Conservation (phyloP, 352 stramenopile genomes). For the Globisporangium middletonii region DNA sequence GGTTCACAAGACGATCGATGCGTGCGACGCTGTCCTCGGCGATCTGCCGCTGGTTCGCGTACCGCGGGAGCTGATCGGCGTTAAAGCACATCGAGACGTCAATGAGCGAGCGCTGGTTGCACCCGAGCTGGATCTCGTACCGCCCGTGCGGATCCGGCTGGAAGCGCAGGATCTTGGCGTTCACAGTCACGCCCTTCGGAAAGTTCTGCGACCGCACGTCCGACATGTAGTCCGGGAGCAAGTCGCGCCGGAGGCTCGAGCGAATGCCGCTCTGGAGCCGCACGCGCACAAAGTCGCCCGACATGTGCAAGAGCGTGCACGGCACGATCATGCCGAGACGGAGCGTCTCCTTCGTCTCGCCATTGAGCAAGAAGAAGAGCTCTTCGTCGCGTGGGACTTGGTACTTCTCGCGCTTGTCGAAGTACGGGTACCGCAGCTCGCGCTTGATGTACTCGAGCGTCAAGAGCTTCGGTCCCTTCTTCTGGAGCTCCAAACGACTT, state of each 20-base stretch:
- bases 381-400: slow-evolving; percentile 81
- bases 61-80: slow-evolving; percentile 44
- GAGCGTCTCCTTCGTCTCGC: slow-evolving; percentile 77
- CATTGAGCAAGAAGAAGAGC: slow-evolving; percentile 83
- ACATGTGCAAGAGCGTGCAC: slow-evolving; percentile 80
- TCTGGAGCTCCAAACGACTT: slow-evolving; percentile 80
- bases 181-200: slow-evolving; percentile 83
- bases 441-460: slow-evolving; percentile 88
- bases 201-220: slow-evolving; percentile 58
- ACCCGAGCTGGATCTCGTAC: slow-evolving; percentile 73
- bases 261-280: slow-evolving; percentile 82
- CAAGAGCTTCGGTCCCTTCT: slow-evolving; percentile 84
- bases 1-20: slow-evolving; percentile 74
- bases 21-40: slow-evolving; percentile 63
- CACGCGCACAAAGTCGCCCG: slow-evolving; percentile 78
- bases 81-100: slow-evolving; percentile 74
- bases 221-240: slow-evolving; percentile 73
- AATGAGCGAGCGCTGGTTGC: slow-evolving; percentile 66
- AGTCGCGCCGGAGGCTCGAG: slow-evolving; percentile 66
- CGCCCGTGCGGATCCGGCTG: slow-evolving; percentile 67
- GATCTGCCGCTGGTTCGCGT: slow-evolving; percentile 46
- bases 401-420: slow-evolving; percentile 84
- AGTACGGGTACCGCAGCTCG: slow-evolving; percentile 86
- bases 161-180: slow-evolving; percentile 75
- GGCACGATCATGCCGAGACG: slow-evolving; percentile 83